A percentile compares a stretch with the other conserved stretches of the same genome.
phyloP scores from a whole-genome alignment of 2,329 filamentous ascomycete genomes.

The Neonectria punicea region DNA sequence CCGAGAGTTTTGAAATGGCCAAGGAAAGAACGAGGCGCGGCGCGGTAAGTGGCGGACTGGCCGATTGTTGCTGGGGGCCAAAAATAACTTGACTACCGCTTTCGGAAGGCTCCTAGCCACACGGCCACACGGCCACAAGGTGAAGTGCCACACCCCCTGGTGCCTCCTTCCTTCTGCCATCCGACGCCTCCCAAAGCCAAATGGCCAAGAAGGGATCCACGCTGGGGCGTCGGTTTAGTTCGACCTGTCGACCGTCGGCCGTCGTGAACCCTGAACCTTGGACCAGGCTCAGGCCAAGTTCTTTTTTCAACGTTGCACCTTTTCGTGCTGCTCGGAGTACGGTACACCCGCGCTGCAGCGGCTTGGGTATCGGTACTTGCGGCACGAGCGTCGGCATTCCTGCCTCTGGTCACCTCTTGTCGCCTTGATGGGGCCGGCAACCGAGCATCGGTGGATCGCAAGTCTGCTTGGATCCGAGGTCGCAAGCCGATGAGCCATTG shows the following conservation, averaged over 20 bases:
- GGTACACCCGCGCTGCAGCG: slow-evolving; percentile 27
- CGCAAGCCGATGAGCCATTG: slow-evolving; percentile 25
- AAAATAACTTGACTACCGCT: slow-evolving; percentile 37
- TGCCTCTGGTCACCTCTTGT: slow-evolving; percentile 17
- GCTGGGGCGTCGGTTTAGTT: slow-evolving; percentile 15
- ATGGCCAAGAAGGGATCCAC: background rate
- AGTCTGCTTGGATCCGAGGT: slow-evolving; percentile 16
- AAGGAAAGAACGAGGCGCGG: background rate
- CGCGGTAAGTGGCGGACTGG: slow-evolving; percentile 27
- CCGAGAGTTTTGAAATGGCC: slow-evolving; percentile 1
- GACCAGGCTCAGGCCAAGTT: background rate
- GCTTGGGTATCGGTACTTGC: slow-evolving; percentile 38
- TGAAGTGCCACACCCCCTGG: slow-evolving; percentile 6
- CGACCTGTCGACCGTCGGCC: slow-evolving; percentile 10
- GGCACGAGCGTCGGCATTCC: slow-evolving; percentile 22
- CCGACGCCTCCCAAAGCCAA: slow-evolving; percentile 8
- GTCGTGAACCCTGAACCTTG: slow-evolving; percentile 26
- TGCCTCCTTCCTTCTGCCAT: slow-evolving; percentile 9
- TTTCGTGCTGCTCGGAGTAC: slow-evolving; percentile 25
- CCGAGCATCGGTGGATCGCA: slow-evolving; percentile 37
- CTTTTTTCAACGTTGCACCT: slow-evolving; percentile 28
- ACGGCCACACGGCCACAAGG: slow-evolving; percentile 18
- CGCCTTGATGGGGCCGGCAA: slow-evolving; percentile 9
- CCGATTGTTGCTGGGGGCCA: slow-evolving; percentile 33
- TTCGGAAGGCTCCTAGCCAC: slow-evolving; percentile 28